A percentile compares a stretch with the other conserved stretches of the same genome.
These are phyloP conservation scores for Stephania japonica DNA, from an alignment of 164 flowering plant species.

Conservation along the genomic window DNA sequence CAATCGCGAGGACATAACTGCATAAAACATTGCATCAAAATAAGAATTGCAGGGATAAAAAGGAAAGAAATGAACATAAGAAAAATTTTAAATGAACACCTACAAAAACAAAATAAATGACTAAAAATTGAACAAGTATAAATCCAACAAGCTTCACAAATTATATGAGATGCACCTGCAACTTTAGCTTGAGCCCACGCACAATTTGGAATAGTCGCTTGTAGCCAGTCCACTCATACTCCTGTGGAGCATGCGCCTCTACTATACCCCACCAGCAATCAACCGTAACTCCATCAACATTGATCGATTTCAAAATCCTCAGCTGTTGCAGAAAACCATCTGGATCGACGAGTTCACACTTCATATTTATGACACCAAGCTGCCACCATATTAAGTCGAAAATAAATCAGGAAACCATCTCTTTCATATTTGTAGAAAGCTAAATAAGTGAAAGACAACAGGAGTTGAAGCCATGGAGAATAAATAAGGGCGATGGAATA, in stretches of 20 bases:
- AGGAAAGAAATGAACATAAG: neutral
- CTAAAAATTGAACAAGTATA: neutral
- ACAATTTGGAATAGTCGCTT: constrained; percentile 71
- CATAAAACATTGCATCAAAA: neutral
- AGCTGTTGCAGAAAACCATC: constrained; percentile 77
- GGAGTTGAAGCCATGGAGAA: neutral
- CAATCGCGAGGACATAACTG: neutral
- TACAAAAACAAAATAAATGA: neutral
- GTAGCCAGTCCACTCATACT: constrained; percentile 84
- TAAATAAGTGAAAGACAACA: neutral
- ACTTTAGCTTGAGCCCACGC: constrained; percentile 68
- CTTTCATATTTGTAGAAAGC: neutral
- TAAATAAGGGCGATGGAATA: neutral
- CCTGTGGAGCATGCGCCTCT: constrained; percentile 72
- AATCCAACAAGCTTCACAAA: neutral
- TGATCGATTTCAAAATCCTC: constrained; percentile 59
- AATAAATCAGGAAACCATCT: no score
- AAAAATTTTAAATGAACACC: no score
- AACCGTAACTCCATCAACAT: constrained; percentile 86
- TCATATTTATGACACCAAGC: constrained; percentile 80
- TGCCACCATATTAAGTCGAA: constrained; percentile 20
- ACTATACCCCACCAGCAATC: constrained; percentile 99
- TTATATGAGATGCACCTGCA: constrained; percentile 48
- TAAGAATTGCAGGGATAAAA: neutral
- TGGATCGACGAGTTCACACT: constrained; percentile 83